Evolutionary conservation across 805 yeast species (phyloP), one percentile per base, ranked within the genome.

Genomic region (Saccharomycopsis sp.): DNA sequence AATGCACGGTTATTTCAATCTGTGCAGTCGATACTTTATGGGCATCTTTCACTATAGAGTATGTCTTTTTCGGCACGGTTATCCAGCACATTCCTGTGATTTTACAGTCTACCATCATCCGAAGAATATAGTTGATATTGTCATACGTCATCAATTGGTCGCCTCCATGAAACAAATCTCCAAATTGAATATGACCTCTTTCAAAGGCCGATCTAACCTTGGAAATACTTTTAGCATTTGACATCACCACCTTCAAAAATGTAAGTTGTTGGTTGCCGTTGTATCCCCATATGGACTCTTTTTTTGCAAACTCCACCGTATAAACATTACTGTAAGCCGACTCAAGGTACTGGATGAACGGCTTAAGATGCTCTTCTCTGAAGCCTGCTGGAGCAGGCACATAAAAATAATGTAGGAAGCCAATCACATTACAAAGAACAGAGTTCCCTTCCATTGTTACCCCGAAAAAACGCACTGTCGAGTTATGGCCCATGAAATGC

Each of bases 81-180:
- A 96, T 78, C 99, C 99, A 94, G 24, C 96, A 87, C 99, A 94
- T 94, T 47, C 99, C 96, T 0, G 93, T 87, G 61, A 93, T 89
- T 54, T 86, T 83, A 71, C 96, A 86, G 72, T 94, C 99, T 51
- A 94, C 83, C 94, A 94, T 90, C 72, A 92, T 75, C 65, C 99
- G 78, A 60, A 96, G 72, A 41, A 90, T 75, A 69, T 87, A 96
- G 58, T 91, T 89, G 61, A 94, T 85, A 69, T 94, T 94, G 72
- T 94, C 99, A 69, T 85, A 94, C 0, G 97, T 84, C 65, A 86
- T 84, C 15, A 79, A 71, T 22, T 68, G 69, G 57, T 67, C 70
- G 63, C 86, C 84, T 1, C 80, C 75, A 23, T 82, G 79, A 71
- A 89, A 87, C 56, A 83, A 74, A 25, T 80, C 83, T 52, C 86